Evolutionary conservation across 1,284 basidiomycete genomes (phyloP).

Genomic region (Wolfiporia cocos): DNA sequence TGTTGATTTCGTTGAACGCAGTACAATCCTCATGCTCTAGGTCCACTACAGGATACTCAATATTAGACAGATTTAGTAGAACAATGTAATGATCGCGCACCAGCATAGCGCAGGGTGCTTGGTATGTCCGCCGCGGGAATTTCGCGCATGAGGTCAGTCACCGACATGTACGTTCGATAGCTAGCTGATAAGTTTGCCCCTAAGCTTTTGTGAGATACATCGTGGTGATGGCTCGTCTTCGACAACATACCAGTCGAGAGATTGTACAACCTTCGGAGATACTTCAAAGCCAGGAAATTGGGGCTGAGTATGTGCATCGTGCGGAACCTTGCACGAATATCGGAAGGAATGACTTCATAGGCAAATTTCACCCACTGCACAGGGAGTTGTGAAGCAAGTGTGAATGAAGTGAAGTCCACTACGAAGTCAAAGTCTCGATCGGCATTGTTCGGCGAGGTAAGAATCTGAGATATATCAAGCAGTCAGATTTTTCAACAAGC

Average conservation of each 20-base stretch:
- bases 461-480: constrained; percentile 30
- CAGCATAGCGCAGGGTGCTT: no score
- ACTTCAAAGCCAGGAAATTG: constrained; percentile 70
- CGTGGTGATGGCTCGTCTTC: no score
- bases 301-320: constrained; percentile 73
- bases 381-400: constrained; percentile 72
- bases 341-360: constrained; percentile 70
- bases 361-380: constrained; percentile 79
- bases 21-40: constrained; percentile 53
- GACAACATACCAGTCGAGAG: constrained; percentile 69
- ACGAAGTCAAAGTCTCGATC: constrained; percentile 66
- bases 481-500: no score
- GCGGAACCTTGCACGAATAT: constrained; percentile 52
- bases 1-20: constrained; percentile 52
- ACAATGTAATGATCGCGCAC: constrained; percentile 30
- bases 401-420: constrained; percentile 80
- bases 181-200: not conserved
- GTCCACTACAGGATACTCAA: constrained; percentile 36
- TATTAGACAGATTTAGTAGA: not conserved
- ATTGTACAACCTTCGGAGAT: constrained; percentile 71
- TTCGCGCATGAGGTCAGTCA: not conserved
- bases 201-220: not conserved
- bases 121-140: no score
- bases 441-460: constrained; percentile 38
- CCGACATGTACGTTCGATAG: not conserved